phyloP scores from a whole-genome alignment of 2,329 filamentous ascomycete genomes.

The Cordyceps farinosa region DNA sequence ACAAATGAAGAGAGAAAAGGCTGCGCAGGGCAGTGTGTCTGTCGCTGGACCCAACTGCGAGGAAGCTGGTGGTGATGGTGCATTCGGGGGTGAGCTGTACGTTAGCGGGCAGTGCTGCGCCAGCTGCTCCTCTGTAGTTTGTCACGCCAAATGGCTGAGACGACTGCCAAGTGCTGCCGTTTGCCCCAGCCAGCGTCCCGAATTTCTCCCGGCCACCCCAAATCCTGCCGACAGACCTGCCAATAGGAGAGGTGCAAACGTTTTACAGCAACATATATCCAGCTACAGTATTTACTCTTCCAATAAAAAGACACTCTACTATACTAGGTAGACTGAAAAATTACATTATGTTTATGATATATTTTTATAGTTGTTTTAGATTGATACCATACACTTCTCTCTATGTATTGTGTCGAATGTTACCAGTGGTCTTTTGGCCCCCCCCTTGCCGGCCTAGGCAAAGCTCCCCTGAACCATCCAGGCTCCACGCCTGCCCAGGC shows the following conservation, averaged over 20 bases:
- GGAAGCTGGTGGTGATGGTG: background rate
- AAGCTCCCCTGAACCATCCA: conserved; percentile 17
- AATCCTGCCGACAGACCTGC: background rate
- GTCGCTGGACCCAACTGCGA: conserved; percentile 7
- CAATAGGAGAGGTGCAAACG: too few relatives aligned
- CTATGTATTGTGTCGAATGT: too few relatives aligned
- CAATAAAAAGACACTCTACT: too few relatives aligned
- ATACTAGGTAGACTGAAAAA: too few relatives aligned
- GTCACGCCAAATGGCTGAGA: background rate
- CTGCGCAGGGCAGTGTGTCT: background rate
- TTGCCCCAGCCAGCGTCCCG: conserved; percentile 17
- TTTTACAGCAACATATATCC: too few relatives aligned
- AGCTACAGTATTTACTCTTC: too few relatives aligned
- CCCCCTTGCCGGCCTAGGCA: too few relatives aligned
- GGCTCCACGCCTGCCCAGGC: conserved; percentile 5
- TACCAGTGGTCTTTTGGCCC: too few relatives aligned
- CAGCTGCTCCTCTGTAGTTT: background rate
- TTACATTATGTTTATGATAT: too few relatives aligned
- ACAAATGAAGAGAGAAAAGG: background rate
- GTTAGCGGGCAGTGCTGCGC: background rate
- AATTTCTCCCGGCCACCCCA: conserved; percentile 22
- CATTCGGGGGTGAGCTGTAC: background rate
- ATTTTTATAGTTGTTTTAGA: too few relatives aligned
- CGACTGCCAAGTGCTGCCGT: background rate
- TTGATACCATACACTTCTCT: too few relatives aligned